Conservation (phyloP, 2,329 filamentous ascomycete genomes). For the Beauveria varroae region DNA sequence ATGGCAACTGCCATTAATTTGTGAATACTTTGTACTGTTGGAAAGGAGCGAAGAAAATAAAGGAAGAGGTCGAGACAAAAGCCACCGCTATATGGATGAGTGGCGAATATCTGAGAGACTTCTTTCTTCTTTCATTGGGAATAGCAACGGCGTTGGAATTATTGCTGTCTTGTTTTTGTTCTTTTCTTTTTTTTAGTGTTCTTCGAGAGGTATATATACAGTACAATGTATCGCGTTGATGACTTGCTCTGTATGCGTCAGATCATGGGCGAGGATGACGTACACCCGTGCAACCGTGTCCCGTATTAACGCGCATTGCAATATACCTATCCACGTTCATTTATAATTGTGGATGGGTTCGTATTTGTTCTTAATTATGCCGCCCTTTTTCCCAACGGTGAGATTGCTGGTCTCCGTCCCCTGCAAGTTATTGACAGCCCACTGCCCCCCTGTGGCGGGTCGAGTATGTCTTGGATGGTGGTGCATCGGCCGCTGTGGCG, state of each 20-base stretch:
- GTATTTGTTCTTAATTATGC: no score
- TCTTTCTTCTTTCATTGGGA: background rate
- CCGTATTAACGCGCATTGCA: no score
- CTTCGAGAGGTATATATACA: conserved; percentile 7
- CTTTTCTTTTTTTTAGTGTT: background rate
- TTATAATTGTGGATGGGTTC: no score
- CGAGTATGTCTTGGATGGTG: no score
- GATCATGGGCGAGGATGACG: background rate
- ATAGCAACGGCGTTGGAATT: conserved; percentile 10
- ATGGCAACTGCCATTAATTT: background rate
- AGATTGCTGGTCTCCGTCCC: no score
- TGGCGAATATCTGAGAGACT: background rate
- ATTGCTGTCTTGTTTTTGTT: background rate
- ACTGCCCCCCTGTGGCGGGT: no score
- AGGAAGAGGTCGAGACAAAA: background rate
- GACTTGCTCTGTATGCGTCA: background rate
- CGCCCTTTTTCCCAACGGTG: no score
- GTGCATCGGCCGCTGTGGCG: no score
- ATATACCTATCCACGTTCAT: no score
- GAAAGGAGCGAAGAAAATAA: background rate
- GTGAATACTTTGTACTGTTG: conserved; percentile 4
- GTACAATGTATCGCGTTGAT: conserved; percentile 5
- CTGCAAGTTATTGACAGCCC: no score
- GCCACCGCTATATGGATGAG: background rate
- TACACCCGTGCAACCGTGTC: no score